A percentile compares a stretch with the other conserved stretches of the same genome.
Evolutionary conservation across 179 eudicot species (phyloP).

Genomic region (Kewa caespitosa): DNA sequence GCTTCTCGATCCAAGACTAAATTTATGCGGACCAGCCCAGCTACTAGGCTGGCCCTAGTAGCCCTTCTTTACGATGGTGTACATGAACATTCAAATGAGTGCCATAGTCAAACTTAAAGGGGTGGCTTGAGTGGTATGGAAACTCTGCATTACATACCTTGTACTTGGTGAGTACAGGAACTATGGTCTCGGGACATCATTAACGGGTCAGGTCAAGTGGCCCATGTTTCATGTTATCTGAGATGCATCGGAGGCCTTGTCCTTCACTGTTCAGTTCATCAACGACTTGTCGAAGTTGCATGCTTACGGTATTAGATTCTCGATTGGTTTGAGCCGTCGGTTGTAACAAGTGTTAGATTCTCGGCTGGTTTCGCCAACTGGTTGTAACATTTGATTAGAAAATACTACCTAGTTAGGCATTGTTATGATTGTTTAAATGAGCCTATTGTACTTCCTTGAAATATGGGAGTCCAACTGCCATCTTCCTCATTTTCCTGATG

Average conservation of each 20-base stretch:
- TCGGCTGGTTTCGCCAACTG: slow-evolving; percentile 59
- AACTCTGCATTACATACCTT: slow-evolving; percentile 61
- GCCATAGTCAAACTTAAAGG: slow-evolving; percentile 68
- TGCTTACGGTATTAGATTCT: slow-evolving; percentile 70
- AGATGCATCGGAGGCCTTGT: slow-evolving; percentile 51
- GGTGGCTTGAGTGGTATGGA: slow-evolving; percentile 95
- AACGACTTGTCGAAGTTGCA: slow-evolving; percentile 86
- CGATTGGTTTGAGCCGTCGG: too few species aligned
- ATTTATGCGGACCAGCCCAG: slow-evolving; percentile 68
- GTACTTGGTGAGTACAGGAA: slow-evolving; percentile 89
- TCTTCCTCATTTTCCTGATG: too few species aligned
- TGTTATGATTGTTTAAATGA: too few species aligned
- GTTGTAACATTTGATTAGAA: too few species aligned
- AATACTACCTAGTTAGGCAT: too few species aligned
- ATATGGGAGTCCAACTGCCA: too few species aligned
- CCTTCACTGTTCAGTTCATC: slow-evolving; percentile 70
- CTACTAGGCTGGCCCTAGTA: slow-evolving; percentile 91
- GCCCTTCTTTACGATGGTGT: slow-evolving; percentile 71
- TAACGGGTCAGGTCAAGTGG: slow-evolving; percentile 70
- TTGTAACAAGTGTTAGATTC: too few species aligned
- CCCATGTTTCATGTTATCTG: slow-evolving; percentile 65
- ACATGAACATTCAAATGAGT: slow-evolving; percentile 64
- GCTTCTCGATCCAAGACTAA: slow-evolving; percentile 74
- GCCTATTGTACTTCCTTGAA: too few species aligned
- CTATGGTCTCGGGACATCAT: slow-evolving; percentile 66